Percentiles rank a stretch among this genome's conserved stretches.
Conservation (phyloP, 2,329 filamentous ascomycete genomes). For the Paecilomyces niveus region DNA sequence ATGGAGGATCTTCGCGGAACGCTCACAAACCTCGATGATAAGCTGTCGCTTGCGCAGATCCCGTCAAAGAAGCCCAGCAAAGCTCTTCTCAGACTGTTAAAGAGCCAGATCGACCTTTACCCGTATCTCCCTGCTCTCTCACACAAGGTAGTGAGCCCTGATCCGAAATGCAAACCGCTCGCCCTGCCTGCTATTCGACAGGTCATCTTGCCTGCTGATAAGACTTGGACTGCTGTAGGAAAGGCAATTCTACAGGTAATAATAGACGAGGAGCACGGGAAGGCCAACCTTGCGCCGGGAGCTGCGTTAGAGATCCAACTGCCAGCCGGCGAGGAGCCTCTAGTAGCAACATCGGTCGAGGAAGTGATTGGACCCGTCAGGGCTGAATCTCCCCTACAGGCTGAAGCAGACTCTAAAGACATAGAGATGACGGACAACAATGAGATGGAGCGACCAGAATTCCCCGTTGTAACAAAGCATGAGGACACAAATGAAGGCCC, state of each 20-base stretch:
- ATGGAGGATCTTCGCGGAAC: conserved; percentile 45
- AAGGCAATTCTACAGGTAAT: conserved; percentile 41
- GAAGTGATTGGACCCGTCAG: conserved; percentile 6
- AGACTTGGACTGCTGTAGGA: conserved; percentile 44
- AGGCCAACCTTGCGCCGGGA: conserved; percentile 23
- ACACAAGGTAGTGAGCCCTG: conserved; percentile 18
- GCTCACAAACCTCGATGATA: conserved; percentile 47
- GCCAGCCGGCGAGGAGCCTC: conserved; percentile 23
- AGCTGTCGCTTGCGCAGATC: conserved; percentile 46
- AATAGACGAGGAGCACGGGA: conserved; percentile 32
- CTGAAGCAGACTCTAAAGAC: conserved; percentile 3
- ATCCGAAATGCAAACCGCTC: conserved; percentile 27
- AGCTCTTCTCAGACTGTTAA: conserved; percentile 46
- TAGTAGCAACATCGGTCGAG: conserved; percentile 6
- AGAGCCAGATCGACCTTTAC: conserved; percentile 49
- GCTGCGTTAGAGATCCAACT: conserved; percentile 36
- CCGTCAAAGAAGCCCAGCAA: conserved; percentile 46
- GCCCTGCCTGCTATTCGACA: conserved; percentile 31
- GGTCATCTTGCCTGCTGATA: conserved; percentile 25
- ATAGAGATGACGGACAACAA: conserved; percentile 11
- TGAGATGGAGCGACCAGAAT: conserved; percentile 5
- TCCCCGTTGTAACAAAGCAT: conserved; percentile 3
- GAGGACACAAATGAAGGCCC: conserved; percentile 7
- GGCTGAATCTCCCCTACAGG: conserved; percentile 4
- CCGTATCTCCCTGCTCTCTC: conserved; percentile 35